Conservation (phyloP, 2,329 filamentous ascomycete genomes). For the Microcyclospora tardicrescens region DNA sequence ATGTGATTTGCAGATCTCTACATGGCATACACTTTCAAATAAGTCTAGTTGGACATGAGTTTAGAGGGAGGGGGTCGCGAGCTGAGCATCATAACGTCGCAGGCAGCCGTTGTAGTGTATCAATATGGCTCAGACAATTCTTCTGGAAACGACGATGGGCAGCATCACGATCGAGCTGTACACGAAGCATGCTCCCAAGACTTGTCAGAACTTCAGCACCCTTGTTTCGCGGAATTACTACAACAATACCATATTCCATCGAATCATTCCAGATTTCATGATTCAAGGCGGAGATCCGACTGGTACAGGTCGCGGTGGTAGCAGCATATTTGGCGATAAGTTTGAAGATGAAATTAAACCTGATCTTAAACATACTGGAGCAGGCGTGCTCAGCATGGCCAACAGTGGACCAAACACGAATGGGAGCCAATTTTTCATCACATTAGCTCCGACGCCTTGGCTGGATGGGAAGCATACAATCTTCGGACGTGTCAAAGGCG, state of each 20-base stretch:
- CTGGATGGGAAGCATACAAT: constrained; percentile 95
- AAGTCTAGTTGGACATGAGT: too few species aligned
- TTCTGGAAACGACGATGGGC: constrained; percentile 80
- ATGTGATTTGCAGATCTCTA: too few species aligned
- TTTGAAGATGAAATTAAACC: constrained; percentile 84
- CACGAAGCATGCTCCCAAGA: constrained; percentile 65
- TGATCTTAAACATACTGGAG: constrained; percentile 76
- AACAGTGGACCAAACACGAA: constrained; percentile 90
- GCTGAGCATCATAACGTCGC: too few species aligned
- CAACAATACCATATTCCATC: constrained; percentile 73
- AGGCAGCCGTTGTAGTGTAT: too few species aligned
- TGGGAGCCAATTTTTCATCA: constrained; percentile 92
- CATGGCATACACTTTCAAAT: too few species aligned
- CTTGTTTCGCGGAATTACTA: constrained; percentile 79
- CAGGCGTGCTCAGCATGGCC: constrained; percentile 91
- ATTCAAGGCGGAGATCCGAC: constrained; percentile 76
- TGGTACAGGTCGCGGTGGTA: constrained; percentile 78
- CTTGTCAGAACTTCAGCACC: constrained; percentile 54
- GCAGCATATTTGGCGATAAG: constrained; percentile 81
- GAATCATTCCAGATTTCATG: constrained; percentile 95
- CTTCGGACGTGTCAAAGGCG: constrained; percentile 78
- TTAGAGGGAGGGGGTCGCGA: too few species aligned
- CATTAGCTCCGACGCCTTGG: constrained; percentile 88
- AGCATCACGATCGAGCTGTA: constrained; percentile 81
- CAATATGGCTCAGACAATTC: constrained; percentile 61